Conservation (phyloP, 306 rosid species). For the Casuarina glauca region DNA sequence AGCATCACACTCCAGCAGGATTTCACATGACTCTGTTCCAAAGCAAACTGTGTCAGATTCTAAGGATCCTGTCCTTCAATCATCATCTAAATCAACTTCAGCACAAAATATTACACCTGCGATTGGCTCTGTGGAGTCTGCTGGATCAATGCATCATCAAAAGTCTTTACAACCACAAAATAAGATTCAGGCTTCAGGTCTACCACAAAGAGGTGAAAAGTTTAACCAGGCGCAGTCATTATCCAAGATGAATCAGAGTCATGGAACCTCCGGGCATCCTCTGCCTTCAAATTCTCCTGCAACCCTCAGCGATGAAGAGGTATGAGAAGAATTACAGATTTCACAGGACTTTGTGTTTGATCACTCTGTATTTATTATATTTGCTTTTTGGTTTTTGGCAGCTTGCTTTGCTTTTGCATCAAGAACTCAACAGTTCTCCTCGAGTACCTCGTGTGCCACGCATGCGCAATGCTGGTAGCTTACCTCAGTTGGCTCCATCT, state of each 20-base stretch:
- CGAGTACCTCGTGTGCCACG: constrained; percentile 99
- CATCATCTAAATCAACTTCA: constrained; percentile 53
- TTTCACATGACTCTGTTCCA: constrained; percentile 55
- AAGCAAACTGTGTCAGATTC: constrained; percentile 53
- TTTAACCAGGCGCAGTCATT: constrained; percentile 60
- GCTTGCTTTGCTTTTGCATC: constrained; percentile 93
- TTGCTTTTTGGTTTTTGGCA: constrained; percentile 31
- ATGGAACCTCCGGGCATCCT: constrained; percentile 49
- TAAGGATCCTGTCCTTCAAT: constrained; percentile 50
- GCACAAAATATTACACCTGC: constrained; percentile 42
- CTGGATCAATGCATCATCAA: constrained; percentile 48
- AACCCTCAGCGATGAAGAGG: constrained; percentile 92
- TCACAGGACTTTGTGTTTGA: not conserved
- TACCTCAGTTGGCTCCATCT: constrained; percentile 79
- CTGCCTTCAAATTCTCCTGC: constrained; percentile 61
- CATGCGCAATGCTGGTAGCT: constrained; percentile 71
- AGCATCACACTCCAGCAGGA: constrained; percentile 54
- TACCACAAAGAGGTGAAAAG: constrained; percentile 69
- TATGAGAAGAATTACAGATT: constrained; percentile 27
- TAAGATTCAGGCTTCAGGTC: constrained; percentile 55
- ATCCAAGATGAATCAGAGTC: constrained; percentile 71
- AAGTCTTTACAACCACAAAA: constrained; percentile 57
- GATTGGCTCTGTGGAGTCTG: constrained; percentile 48
- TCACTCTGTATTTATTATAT: constrained; percentile 1
- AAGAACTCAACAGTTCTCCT: constrained; percentile 95